Conservation (phyloP, 352 stramenopile species). For the Phytophthora pisi region DNA sequence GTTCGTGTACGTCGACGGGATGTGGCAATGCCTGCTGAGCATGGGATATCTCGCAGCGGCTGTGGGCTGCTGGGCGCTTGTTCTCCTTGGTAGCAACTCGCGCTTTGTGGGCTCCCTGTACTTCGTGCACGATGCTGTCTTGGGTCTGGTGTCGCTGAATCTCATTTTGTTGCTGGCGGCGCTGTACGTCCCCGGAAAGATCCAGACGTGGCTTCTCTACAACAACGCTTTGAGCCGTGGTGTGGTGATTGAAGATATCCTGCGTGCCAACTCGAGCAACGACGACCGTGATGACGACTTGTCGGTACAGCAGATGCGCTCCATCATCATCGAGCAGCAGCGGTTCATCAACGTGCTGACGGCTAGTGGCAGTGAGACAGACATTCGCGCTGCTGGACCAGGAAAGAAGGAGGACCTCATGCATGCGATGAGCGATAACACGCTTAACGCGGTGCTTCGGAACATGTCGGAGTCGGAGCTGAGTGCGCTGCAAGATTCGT, state of each 20-base stretch:
- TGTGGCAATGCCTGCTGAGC: conserved; percentile 90
- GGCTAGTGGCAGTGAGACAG: conserved; percentile 58
- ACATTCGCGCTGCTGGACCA: conserved; percentile 36
- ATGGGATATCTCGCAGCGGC: conserved; percentile 94
- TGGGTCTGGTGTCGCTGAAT: conserved; percentile 93
- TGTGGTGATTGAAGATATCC: conserved; percentile 97
- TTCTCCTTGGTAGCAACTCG: conserved; percentile 90
- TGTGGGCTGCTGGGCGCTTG: conserved; percentile 80
- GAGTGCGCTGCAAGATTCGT: conserved; percentile 65
- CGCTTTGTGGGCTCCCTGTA: conserved; percentile 92
- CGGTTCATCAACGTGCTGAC: conserved; percentile 74
- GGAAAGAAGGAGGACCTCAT: conserved; percentile 55
- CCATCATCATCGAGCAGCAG: conserved; percentile 82
- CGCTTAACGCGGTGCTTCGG: conserved; percentile 56
- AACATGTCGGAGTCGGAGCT: conserved; percentile 80
- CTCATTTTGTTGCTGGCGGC: conserved; percentile 92
- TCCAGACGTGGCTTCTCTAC: conserved; percentile 98
- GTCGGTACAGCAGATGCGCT: conserved; percentile 75
- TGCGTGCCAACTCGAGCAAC: conserved; percentile 76
- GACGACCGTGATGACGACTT: conserved; percentile 77
- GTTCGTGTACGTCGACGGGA: conserved; percentile 77
- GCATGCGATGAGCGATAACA: conserved; percentile 76
- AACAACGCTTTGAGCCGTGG: conserved; percentile 96
- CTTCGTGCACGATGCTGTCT: conserved; percentile 94
- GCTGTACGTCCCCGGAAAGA: conserved; percentile 89